phyloP scores from a whole-genome alignment of 306 rosid genomes.

The Gillenia trifoliata region DNA sequence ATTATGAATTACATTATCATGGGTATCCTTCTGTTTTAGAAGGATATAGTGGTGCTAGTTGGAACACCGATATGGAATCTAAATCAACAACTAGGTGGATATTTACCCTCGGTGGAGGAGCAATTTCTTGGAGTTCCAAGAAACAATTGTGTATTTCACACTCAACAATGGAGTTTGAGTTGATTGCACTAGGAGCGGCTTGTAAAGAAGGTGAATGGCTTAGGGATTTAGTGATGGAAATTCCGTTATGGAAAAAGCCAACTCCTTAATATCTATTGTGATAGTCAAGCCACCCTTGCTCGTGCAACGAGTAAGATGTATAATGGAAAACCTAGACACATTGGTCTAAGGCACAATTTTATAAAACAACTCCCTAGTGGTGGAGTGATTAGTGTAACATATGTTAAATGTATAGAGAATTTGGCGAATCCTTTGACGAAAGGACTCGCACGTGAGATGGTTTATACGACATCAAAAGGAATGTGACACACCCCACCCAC shows the following conservation, averaged over 20 bases:
- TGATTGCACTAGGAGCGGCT: neutral
- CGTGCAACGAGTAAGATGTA: neutral
- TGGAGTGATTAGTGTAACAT: neutral
- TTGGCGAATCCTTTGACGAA: neutral
- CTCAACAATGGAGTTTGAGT: neutral
- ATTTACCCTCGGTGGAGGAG: neutral
- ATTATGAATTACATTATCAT: neutral
- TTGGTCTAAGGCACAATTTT: neutral
- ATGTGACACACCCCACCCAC: too few relatives aligned
- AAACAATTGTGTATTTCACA: neutral
- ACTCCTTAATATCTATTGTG: neutral
- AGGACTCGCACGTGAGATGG: neutral
- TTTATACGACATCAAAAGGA: neutral
- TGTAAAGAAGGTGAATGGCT: neutral
- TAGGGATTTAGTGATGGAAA: neutral
- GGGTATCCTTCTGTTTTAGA: neutral
- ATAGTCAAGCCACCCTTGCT: neutral
- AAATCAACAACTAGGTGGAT: neutral
- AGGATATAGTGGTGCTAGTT: neutral
- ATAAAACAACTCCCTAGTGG: neutral
- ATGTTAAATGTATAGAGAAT: neutral
- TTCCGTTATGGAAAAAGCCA: neutral
- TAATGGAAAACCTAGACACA: neutral
- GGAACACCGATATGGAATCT: neutral
- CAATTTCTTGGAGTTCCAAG: neutral